Evolutionary conservation across 176 grass and related monocot species (phyloP).

Genomic region (Tillandsia fasciculata): DNA sequence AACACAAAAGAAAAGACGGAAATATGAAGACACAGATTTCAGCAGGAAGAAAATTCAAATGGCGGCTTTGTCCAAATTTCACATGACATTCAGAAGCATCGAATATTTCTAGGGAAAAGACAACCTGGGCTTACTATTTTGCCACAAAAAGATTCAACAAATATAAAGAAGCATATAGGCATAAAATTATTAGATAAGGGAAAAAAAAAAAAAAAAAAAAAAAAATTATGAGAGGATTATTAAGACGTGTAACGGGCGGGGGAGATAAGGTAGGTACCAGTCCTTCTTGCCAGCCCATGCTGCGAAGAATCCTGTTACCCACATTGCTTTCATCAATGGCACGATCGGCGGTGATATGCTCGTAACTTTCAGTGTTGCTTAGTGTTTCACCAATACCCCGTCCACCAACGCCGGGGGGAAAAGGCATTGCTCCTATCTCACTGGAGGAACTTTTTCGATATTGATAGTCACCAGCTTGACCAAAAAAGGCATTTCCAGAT

Average conservation of each 20-base stretch:
- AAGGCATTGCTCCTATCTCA: conserved; percentile 87
- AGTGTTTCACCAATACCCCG: conserved; percentile 51
- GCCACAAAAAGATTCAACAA: too few species aligned
- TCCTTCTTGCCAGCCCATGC: conserved; percentile 85
- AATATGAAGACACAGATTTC: conserved; percentile 28
- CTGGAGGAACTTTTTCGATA: conserved; percentile 64
- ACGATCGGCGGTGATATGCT: conserved; percentile 78
- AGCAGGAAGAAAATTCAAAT: conserved; percentile 11
- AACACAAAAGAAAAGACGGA: conserved; percentile 30
- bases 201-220: background rate
- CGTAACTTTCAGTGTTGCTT: conserved; percentile 59
- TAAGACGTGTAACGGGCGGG: conserved; percentile 7
- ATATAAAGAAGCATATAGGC: too few species aligned
- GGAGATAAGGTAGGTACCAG: conserved; percentile 33
- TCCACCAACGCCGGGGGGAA: conserved; percentile 88
- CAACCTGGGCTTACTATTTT: too few species aligned
- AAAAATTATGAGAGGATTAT: background rate
- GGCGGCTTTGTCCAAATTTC: background rate
- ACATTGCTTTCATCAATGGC: conserved; percentile 91
- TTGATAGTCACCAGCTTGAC: conserved; percentile 58
- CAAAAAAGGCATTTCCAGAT: conserved; percentile 73
- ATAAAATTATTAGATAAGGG: background rate
- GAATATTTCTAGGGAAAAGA: background rate
- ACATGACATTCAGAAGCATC: background rate
- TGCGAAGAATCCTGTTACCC: conserved; percentile 89